Evolutionary conservation across 2,329 filamentous ascomycete genomes (phyloP).

Genomic region (Fragosphaeria purpurea): DNA sequence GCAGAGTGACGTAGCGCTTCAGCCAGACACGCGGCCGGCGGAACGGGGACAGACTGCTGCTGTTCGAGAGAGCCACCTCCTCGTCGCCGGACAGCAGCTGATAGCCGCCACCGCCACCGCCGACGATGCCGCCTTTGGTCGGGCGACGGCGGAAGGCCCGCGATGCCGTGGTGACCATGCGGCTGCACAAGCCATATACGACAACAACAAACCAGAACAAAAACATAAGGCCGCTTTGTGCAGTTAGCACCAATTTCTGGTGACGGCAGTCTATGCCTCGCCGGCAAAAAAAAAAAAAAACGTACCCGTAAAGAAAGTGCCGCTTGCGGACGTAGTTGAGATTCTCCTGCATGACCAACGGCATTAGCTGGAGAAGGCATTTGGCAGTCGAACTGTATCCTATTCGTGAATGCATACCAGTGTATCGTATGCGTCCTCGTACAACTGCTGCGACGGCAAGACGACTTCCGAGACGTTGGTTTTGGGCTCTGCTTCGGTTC

Average conservation of each 20-base stretch:
- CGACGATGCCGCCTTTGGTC: too few relatives aligned
- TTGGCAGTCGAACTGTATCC: background rate
- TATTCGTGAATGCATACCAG: slow-evolving; percentile 28
- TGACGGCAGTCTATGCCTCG: too few relatives aligned
- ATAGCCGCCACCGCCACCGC: background rate
- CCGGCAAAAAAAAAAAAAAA: background rate
- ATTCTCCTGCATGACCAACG: slow-evolving; percentile 13
- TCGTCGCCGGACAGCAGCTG: background rate
- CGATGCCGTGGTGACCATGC: background rate
- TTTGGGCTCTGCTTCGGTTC: slow-evolving; percentile 15
- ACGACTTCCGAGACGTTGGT: slow-evolving; percentile 20
- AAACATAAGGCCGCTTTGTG: slow-evolving; percentile 16
- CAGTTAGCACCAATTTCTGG: too few relatives aligned
- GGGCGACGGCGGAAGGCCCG: background rate
- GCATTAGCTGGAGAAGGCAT: background rate
- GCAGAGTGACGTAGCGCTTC: slow-evolving; percentile 8
- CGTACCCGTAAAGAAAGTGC: slow-evolving; percentile 30
- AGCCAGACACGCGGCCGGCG: slow-evolving; percentile 6
- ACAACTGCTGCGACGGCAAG: slow-evolving; percentile 25
- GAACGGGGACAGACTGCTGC: background rate
- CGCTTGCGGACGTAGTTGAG: slow-evolving; percentile 23
- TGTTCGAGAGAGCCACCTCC: background rate
- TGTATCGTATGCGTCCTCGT: slow-evolving; percentile 27
- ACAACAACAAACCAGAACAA: slow-evolving; percentile 30
- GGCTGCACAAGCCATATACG: slow-evolving; percentile 11